These are phyloP conservation scores for Parasitella parasitica DNA, from an alignment of 371 early-diverging fungal genomes.

Conservation along the genomic window DNA sequence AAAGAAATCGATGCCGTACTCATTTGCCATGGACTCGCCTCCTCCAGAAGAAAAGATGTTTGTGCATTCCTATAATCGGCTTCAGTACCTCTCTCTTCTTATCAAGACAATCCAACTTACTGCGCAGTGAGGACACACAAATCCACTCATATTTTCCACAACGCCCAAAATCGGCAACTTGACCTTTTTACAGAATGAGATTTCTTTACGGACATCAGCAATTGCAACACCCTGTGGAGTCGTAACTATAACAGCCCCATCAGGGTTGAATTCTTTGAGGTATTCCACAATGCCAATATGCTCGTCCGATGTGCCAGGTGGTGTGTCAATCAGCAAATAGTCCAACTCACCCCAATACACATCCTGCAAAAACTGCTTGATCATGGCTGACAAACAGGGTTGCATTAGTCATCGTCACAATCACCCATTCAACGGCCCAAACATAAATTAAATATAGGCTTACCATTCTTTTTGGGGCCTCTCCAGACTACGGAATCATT, in stretches of 20 bases:
- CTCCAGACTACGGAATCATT: constrained; percentile 95
- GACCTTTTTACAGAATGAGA: constrained; percentile 84
- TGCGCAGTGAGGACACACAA: constrained; percentile 86
- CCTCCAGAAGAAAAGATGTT: constrained; percentile 94
- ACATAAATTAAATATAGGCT: not conserved
- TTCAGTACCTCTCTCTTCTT: not conserved
- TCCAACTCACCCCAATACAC: constrained; percentile 88
- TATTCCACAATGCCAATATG: constrained; percentile 84
- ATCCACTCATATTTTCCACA: constrained; percentile 95
- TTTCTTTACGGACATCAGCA: constrained; percentile 85
- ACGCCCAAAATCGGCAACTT: constrained; percentile 82
- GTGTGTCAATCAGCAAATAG: constrained; percentile 91
- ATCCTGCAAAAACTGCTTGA: constrained; percentile 89
- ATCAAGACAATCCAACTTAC: constrained; percentile 37
- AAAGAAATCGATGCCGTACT: constrained; percentile 75
- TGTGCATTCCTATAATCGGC: constrained; percentile 71
- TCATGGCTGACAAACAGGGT: constrained; percentile 58
- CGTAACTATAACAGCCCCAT: constrained; percentile 82
- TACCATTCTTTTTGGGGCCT: constrained; percentile 90
- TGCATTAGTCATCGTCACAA: not conserved
- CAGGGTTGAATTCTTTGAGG: constrained; percentile 71
- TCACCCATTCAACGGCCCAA: not conserved
- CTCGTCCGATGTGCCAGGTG: constrained; percentile 96
- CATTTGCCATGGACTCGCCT: constrained; percentile 84
- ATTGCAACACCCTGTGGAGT: constrained; percentile 87